Evolutionary conservation across 345 rosid species (phyloP).

Genomic region (Hibiscus syriacus): DNA sequence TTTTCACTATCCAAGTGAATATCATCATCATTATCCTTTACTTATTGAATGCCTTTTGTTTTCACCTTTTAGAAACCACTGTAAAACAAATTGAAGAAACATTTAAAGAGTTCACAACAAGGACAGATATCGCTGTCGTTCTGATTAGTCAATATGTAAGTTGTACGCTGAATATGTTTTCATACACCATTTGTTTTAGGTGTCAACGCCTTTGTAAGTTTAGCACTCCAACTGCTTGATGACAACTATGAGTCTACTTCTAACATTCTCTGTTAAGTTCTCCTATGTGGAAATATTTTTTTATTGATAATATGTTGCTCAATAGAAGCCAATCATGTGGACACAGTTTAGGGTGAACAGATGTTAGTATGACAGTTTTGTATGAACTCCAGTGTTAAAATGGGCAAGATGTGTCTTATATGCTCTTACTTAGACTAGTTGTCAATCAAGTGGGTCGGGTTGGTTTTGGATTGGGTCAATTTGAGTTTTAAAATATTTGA

Average conservation of each 20-base stretch:
- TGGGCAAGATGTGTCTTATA: background rate
- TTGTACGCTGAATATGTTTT: conserved; percentile 8
- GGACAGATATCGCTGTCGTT: conserved; percentile 43
- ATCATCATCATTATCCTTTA: background rate
- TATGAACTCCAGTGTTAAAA: background rate
- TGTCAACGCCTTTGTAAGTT: background rate
- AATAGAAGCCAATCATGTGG: background rate
- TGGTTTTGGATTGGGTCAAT: too few relatives aligned
- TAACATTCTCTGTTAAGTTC: background rate
- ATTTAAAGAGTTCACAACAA: conserved; percentile 73
- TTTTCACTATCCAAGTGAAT: background rate
- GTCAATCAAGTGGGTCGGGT: too few relatives aligned
- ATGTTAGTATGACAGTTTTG: too few relatives aligned
- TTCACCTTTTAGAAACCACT: conserved; percentile 50
- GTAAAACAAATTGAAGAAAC: conserved; percentile 79
- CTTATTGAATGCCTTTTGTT: background rate
- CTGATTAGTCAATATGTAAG: conserved; percentile 49
- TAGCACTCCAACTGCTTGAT: background rate
- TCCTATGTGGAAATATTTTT: background rate
- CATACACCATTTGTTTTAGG: background rate
- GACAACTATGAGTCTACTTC: background rate
- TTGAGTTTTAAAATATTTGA: too few relatives aligned
- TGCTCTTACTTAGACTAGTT: too few relatives aligned
- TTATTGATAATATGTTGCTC: background rate
- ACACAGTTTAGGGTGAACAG: background rate